Evolutionary conservation across 2,329 filamentous ascomycete species (phyloP).

Genomic region (Orbilia quercus): DNA sequence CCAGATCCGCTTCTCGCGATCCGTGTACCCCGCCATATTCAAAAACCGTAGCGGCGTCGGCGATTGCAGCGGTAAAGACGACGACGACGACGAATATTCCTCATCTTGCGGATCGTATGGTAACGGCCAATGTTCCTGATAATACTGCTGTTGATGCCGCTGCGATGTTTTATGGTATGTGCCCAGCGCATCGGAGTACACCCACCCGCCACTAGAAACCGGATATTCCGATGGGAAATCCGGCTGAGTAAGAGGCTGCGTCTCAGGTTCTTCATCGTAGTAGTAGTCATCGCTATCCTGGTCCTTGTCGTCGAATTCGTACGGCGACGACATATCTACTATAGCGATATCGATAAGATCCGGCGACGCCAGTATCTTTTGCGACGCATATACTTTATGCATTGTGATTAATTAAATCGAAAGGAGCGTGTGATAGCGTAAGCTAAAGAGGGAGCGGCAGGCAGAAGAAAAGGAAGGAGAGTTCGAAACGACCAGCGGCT

Average conservation of each 20-base stretch:
- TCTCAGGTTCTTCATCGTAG: no score
- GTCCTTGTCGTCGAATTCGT: neutral
- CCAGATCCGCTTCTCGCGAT: conserved; percentile 24
- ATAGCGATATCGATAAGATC: conserved; percentile 4
- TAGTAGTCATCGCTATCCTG: neutral
- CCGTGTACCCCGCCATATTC: conserved; percentile 42
- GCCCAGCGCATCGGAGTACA: neutral
- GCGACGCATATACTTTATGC: conserved; percentile 6
- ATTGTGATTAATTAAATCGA: neutral
- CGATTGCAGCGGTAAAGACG: neutral
- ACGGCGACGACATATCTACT: neutral
- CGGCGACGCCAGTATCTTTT: conserved; percentile 20
- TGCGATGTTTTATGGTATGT: conserved; percentile 5
- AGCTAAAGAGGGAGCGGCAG: neutral
- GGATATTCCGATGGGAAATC: no score
- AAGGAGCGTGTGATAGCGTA: no score
- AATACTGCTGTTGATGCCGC: conserved; percentile 23
- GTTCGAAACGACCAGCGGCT: neutral
- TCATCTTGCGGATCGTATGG: neutral
- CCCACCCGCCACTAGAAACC: neutral
- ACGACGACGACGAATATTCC: neutral
- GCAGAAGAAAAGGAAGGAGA: neutral
- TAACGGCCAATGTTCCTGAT: conserved; percentile 1
- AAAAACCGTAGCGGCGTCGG: conserved; percentile 33
- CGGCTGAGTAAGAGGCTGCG: no score